Evolutionary conservation across 1,139 yeast species (phyloP), one percentile per base, ranked within the genome.

Genomic region (Geotrichum citri-aurantii): DNA sequence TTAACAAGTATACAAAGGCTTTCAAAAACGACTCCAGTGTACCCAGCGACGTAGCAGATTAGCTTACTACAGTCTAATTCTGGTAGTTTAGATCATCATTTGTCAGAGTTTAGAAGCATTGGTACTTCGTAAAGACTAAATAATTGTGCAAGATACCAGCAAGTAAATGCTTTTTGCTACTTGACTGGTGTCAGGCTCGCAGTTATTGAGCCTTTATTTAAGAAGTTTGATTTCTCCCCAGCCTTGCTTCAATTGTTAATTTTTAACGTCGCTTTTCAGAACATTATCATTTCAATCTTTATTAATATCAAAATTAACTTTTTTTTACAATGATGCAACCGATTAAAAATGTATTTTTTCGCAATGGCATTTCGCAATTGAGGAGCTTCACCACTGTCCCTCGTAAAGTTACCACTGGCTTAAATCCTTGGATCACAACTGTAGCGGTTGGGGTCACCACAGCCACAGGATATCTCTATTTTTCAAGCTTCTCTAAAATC

Each of bases 391-490:
- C 48, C 1, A 21, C 54, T 21, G 26, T 48, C 2, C 11, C 33
- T 37, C 29, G 14, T 8, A 37, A 21, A 37, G n/a, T 21, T 23
- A 5, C 10, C 19, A 21, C 37, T 10, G 21, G 21, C 23, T 37
- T 27, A 12, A 24, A 27, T 40, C 29, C 48, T 14, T 46, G 54
- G 51, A 14, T 29, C 11, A 11, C 46, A 14, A 52, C 50, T 10
- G 48, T 52, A 19, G 50, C 50, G 1, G 49, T 53, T 7, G 55
- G 55, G 3, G 49, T 40, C 44, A 29, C 57, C 10, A 46, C 57
- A 3, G 26, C 42, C 12, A 10, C 57, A 4, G 50, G 49, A 48
- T 54, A 51, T 33, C 47, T 50, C 40, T 58, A 37, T 42, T 58
- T 40, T 23, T 33, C 55, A 10, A 46, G 19, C 7, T 29, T 44